A percentile compares a stretch with the other conserved stretches of the same genome.
These are phyloP conservation scores for Trichophyton mentagrophytes DNA, from an alignment of 2,329 filamentous ascomycete genomes.

Conservation along the genomic window DNA sequence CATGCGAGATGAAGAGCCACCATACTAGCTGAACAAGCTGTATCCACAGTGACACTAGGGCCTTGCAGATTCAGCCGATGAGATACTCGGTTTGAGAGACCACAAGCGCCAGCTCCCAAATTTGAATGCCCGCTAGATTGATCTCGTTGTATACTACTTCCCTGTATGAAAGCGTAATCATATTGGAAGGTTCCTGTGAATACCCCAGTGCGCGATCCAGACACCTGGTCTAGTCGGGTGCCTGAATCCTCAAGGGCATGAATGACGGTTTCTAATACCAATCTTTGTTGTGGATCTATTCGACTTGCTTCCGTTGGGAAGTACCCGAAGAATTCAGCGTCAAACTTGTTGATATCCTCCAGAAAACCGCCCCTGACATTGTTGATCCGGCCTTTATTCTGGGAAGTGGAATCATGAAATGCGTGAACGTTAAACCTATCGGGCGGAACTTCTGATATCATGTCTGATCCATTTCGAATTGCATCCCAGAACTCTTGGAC, in stretches of 20 bases:
- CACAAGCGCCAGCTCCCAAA: background rate
- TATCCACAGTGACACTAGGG: constrained; percentile 10
- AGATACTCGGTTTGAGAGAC: constrained; percentile 5
- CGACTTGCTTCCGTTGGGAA: constrained; percentile 26
- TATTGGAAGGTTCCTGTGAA: background rate
- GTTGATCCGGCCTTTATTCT: background rate
- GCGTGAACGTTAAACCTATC: constrained; percentile 19
- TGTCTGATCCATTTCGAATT: constrained; percentile 16
- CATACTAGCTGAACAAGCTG: constrained; percentile 8
- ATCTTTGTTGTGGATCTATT: constrained; percentile 15
- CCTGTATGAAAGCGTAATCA: constrained; percentile 5
- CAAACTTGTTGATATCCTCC: background rate
- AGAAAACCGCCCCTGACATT: background rate
- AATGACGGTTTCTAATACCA: background rate
- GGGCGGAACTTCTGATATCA: constrained; percentile 18
- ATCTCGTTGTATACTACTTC: background rate
- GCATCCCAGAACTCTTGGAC: constrained; percentile 27
- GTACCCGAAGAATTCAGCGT: constrained; percentile 14
- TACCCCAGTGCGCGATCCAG: constrained; percentile 9
- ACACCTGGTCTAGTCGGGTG: background rate
- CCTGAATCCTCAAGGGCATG: background rate
- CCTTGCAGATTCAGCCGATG: constrained; percentile 11
- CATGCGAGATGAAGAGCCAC: constrained; percentile 7
- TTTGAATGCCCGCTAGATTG: background rate
- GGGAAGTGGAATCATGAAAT: background rate